These are phyloP conservation scores for Talaromyces amestolkiae DNA, from an alignment of 2,329 filamentous ascomycete genomes.

Conservation along the genomic window DNA sequence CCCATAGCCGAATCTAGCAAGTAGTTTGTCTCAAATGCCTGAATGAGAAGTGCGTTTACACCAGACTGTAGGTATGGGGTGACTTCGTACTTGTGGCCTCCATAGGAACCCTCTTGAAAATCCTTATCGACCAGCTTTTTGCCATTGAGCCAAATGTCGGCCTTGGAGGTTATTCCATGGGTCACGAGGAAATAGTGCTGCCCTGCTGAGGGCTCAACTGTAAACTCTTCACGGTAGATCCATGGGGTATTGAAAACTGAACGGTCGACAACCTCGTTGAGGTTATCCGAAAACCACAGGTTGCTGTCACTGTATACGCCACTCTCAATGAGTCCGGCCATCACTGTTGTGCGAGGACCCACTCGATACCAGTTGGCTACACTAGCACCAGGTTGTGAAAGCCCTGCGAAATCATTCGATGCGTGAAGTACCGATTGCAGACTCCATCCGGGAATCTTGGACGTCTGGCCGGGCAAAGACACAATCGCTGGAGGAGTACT, in stretches of 20 bases:
- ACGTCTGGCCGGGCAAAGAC: slow-evolving; percentile 27
- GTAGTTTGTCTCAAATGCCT: slow-evolving; percentile 59
- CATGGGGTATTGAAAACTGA: slow-evolving; percentile 55
- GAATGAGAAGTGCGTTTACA: slow-evolving; percentile 54
- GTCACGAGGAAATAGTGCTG: slow-evolving; percentile 56
- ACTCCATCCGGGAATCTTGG: slow-evolving; percentile 46
- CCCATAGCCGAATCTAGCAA: slow-evolving; percentile 58
- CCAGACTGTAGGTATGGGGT: slow-evolving; percentile 42
- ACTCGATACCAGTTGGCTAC: slow-evolving; percentile 54
- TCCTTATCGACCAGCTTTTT: slow-evolving; percentile 49
- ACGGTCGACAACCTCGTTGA: slow-evolving; percentile 44
- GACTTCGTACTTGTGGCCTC: slow-evolving; percentile 56
- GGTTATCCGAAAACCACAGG: slow-evolving; percentile 57
- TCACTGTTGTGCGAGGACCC: slow-evolving; percentile 53
- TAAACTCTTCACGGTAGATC: slow-evolving; percentile 58
- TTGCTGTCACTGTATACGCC: slow-evolving; percentile 53
- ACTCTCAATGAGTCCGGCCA: slow-evolving; percentile 56
- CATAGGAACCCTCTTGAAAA: slow-evolving; percentile 57
- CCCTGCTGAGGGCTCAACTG: slow-evolving; percentile 32
- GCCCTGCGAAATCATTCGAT: slow-evolving; percentile 33
- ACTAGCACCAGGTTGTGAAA: slow-evolving; percentile 48
- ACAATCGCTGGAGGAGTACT: slow-evolving; percentile 21
- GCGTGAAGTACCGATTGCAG: slow-evolving; percentile 47
- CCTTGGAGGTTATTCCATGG: slow-evolving; percentile 59
- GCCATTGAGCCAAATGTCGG: slow-evolving; percentile 61